Percentiles rank a stretch among this genome's conserved stretches.
These are phyloP conservation scores for Pythium phragmitis DNA, from an alignment of 352 stramenopile genomes.

Conservation along the genomic window DNA sequence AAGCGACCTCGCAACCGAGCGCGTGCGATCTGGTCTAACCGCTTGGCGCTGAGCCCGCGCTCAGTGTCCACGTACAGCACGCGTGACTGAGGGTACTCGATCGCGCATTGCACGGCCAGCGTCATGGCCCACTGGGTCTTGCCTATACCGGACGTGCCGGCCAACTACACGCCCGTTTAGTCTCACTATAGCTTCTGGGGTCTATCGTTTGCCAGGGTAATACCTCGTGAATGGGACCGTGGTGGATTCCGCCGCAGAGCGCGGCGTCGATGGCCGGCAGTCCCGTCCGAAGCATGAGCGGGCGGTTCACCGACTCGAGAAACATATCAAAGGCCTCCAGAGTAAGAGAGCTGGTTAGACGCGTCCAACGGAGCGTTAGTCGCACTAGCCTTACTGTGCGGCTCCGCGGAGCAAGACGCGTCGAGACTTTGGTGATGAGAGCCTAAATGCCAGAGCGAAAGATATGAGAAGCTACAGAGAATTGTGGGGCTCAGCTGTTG, in stretches of 20 bases:
- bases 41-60: slow-evolving; percentile 72
- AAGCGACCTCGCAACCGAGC: slow-evolving; percentile 5
- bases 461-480: not conserved
- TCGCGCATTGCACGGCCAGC: slow-evolving; percentile 61
- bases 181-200: not conserved
- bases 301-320: slow-evolving; percentile 64
- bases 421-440: slow-evolving; percentile 55
- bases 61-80: slow-evolving; percentile 77
- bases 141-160: slow-evolving; percentile 64
- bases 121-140: slow-evolving; percentile 79
- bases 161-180: slow-evolving; percentile 39
- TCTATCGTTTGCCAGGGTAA: no score
- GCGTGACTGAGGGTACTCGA: slow-evolving; percentile 53
- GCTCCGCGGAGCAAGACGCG: slow-evolving; percentile 45
- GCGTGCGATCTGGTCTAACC: slow-evolving; percentile 34
- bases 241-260: slow-evolving; percentile 56
- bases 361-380: not conserved
- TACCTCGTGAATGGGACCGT: slow-evolving; percentile 19
- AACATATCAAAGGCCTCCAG: slow-evolving; percentile 77
- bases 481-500: not conserved
- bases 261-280: slow-evolving; percentile 60
- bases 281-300: slow-evolving; percentile 61
- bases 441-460: not conserved
- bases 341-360: not conserved
- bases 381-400: slow-evolving; percentile 31